Base-by-base conservation (phyloP, 1,139 yeast genomes). In the Wickerhamiella pararugosa region DNA sequence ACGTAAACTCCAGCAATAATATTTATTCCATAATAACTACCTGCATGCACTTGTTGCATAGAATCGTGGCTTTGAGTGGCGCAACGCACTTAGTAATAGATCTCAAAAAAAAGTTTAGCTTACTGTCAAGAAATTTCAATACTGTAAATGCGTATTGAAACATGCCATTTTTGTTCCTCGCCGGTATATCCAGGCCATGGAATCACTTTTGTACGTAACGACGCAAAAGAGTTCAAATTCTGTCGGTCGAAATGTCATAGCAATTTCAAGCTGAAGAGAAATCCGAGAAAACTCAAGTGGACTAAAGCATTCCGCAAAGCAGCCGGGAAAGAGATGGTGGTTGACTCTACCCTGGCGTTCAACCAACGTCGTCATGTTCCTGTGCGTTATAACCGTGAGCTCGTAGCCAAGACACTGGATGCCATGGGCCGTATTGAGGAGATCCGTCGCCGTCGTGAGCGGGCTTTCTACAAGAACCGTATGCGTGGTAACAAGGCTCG, bases 291-390 rank as follows among this genome's bases (percentile, higher is more conserved):
- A 66, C 78, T 87, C 64, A 80, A 75, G 67, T 90, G 98, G 98
- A 90, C 98, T 47, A 90, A 92, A 65, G 97, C 98, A 1, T 90
- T 92, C 74, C 79, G 99, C 69, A 90, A 90, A 65, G 94, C 97
- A 47, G 97, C 97, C 41, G 99, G 99, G 57, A 90, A 90, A 64
- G 99, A 90, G 63, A 75, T 90, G 71, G 96, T 93, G 39, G 97
- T 90, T 47, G 99, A 90, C 60, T 81, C 95, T 9, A 87, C 98
- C 6, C 73, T 90, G 59, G 83, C 97, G 1, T 90, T 92, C 64
- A 94, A 94, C 47, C 86, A 93, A 49, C 82, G 97, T 68, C 82
- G 98, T 71, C 87, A 92, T 58, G 93, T 90, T 43, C 99, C 98
- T 37, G 96, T 90, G 43, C 77, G 98, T 64, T 90, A 90, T 66